Percentiles rank a stretch among this genome's conserved stretches.
Evolutionary conservation across 2,329 filamentous ascomycete genomes (phyloP).

Genomic region (Ustilaginoidea virens): DNA sequence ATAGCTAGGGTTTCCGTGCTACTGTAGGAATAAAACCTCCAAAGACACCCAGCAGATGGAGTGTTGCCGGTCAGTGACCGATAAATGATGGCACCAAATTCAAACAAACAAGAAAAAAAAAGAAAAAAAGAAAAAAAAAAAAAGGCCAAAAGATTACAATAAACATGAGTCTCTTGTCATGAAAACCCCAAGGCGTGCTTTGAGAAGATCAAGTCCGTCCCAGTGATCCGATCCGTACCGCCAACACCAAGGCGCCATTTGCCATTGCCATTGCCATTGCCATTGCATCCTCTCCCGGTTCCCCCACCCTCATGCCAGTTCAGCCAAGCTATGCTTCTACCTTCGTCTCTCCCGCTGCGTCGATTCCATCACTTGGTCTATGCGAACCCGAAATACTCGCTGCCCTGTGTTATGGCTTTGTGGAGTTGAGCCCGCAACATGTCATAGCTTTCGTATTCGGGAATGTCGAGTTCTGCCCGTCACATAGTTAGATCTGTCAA

Average conservation of each 20-base stretch:
- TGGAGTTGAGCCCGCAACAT: conserved; percentile 72
- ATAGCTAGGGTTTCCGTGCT: neutral
- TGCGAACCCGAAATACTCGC: conserved; percentile 95
- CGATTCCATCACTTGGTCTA: conserved; percentile 27
- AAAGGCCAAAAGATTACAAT: too few relatives aligned
- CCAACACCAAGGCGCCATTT: conserved; percentile 4
- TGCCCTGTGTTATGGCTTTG: conserved; percentile 94
- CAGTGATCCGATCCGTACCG: neutral
- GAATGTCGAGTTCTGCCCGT: conserved; percentile 91
- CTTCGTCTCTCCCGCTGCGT: neutral
- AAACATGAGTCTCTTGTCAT: too few relatives aligned
- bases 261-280: neutral
- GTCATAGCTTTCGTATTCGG: conserved; percentile 96
- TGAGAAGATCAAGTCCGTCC: neutral
- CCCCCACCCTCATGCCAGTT: neutral
- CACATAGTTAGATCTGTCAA: too few relatives aligned
- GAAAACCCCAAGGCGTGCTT: too few relatives aligned
- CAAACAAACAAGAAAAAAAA: conserved; percentile 1
- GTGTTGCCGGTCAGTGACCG: too few relatives aligned
- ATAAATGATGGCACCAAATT: too few relatives aligned
- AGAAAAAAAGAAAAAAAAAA: conserved; percentile 1
- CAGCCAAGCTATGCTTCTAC: neutral
- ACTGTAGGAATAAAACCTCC: neutral
- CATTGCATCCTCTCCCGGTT: neutral
- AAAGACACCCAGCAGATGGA: neutral